These are phyloP conservation scores for Santalum album DNA, from an alignment of 164 flowering plant species.

Conservation along the genomic window DNA sequence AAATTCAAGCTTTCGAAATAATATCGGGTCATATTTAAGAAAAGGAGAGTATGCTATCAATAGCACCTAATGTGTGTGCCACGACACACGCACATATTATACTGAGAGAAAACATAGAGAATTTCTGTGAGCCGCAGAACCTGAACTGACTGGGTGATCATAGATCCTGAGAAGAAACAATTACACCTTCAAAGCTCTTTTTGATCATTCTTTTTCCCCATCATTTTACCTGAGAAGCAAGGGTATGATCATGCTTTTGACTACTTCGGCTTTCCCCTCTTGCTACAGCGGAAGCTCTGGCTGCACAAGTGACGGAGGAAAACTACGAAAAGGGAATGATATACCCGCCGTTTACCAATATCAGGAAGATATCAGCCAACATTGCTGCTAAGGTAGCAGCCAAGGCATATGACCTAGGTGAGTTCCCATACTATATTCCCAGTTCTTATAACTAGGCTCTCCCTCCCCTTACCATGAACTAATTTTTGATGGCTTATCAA, in stretches of 20 bases:
- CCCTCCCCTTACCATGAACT: neutral
- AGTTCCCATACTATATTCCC: conserved; percentile 7
- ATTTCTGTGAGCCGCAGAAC: no score
- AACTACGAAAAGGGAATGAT: conserved; percentile 47
- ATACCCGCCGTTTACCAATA: conserved; percentile 57
- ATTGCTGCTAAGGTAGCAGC: conserved; percentile 70
- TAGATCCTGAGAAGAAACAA: no score
- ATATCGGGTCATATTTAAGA: no score
- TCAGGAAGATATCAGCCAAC: conserved; percentile 57
- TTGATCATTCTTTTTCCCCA: neutral
- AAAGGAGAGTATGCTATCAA: no score
- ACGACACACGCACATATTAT: no score
- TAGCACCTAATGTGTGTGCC: no score
- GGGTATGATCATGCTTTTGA: neutral
- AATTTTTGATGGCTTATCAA: neutral
- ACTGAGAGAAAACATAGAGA: no score
- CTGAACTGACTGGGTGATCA: no score
- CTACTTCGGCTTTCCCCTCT: neutral
- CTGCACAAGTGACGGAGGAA: conserved; percentile 42
- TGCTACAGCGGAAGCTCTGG: conserved; percentile 59
- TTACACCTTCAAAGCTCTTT: neutral
- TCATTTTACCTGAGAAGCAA: neutral
- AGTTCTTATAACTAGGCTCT: neutral
- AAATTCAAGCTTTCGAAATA: neutral
- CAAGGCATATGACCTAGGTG: conserved; percentile 61